Conservation (phyloP, 1,284 basidiomycete genomes). For the Irpex sp. region DNA sequence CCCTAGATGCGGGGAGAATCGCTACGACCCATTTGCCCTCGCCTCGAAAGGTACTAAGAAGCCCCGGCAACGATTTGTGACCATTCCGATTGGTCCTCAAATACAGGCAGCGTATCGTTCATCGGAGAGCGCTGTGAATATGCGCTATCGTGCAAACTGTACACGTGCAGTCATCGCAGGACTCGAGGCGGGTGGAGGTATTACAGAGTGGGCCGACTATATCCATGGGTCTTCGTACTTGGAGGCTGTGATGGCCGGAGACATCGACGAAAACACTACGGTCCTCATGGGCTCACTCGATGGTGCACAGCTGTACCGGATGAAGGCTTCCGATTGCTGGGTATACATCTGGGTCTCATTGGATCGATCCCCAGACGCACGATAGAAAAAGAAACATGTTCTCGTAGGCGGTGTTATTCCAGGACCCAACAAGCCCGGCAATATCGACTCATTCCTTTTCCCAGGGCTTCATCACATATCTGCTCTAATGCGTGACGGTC, state of each 20-base stretch:
- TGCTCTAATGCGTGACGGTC: constrained; percentile 18
- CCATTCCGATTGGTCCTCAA: constrained; percentile 22
- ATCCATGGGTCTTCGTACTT: constrained; percentile 19
- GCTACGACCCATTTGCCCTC: constrained; percentile 17
- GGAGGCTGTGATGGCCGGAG: constrained; percentile 11
- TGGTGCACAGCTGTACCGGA: constrained; percentile 27
- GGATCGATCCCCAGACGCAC: constrained; percentile 5
- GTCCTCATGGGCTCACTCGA: constrained; percentile 25
- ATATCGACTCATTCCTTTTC: constrained; percentile 35
- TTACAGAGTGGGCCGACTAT: constrained; percentile 7
- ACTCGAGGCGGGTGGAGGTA: not conserved
- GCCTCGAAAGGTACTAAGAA: constrained; percentile 1
- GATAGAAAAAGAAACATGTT: constrained; percentile 13
- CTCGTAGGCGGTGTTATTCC: constrained; percentile 24
- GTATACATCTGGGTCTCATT: constrained; percentile 14
- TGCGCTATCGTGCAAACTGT: constrained; percentile 15
- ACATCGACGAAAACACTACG: constrained; percentile 15
- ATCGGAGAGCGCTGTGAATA: constrained; percentile 13
- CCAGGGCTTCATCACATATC: constrained; percentile 25
- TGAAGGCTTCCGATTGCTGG: constrained; percentile 13
- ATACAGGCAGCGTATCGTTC: constrained; percentile 20
- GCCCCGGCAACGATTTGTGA: constrained; percentile 20
- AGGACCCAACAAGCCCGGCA: constrained; percentile 32
- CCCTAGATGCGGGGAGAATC: constrained; percentile 18
- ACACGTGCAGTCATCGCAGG: constrained; percentile 9